These are phyloP conservation scores for Eustoma russellianum DNA, from an alignment of 257 asterid species.

Conservation along the genomic window DNA sequence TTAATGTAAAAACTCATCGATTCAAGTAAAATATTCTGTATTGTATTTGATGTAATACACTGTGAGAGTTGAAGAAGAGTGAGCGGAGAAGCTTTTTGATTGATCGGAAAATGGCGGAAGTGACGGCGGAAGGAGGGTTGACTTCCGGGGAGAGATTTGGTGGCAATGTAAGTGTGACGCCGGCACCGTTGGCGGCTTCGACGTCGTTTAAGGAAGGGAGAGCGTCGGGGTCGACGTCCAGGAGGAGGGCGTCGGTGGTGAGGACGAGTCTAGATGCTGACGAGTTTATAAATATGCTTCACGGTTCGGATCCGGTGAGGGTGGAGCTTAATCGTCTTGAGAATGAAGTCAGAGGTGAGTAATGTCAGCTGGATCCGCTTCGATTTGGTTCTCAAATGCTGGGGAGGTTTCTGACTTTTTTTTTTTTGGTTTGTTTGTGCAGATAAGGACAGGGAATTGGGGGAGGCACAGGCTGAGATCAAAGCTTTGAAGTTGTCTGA, in stretches of 20 bases:
- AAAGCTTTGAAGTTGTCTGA: slow-evolving; percentile 70
- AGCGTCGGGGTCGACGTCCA: slow-evolving; percentile 34
- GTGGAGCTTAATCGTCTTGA: slow-evolving; percentile 98
- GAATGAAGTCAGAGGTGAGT: slow-evolving; percentile 96
- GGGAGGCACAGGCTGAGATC: slow-evolving; percentile 86
- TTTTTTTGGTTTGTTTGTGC: slow-evolving; percentile 14
- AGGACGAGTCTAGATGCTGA: slow-evolving; percentile 94
- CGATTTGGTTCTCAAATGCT: slow-evolving; percentile 30
- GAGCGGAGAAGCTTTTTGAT: slow-evolving; percentile 6
- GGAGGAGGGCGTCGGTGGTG: slow-evolving; percentile 72
- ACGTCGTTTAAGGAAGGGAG: slow-evolving; percentile 71
- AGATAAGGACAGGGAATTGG: slow-evolving; percentile 87
- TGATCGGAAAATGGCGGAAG: slow-evolving; percentile 87
- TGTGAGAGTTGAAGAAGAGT: slow-evolving; percentile 3
- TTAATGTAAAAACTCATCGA: background rate
- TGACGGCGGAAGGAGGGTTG: slow-evolving; percentile 63
- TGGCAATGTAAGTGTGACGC: slow-evolving; percentile 42
- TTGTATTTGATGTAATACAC: slow-evolving; percentile 19
- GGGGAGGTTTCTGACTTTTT: slow-evolving; percentile 4
- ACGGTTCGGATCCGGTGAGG: slow-evolving; percentile 99
- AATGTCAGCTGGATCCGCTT: slow-evolving; percentile 60
- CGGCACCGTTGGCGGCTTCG: slow-evolving; percentile 46
- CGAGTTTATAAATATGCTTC: slow-evolving; percentile 82
- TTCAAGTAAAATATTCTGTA: background rate
- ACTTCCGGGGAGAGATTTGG: slow-evolving; percentile 41